Base-by-base conservation (phyloP, 495 filamentous ascomycete species). In the Pyrenula aspistea region DNA sequence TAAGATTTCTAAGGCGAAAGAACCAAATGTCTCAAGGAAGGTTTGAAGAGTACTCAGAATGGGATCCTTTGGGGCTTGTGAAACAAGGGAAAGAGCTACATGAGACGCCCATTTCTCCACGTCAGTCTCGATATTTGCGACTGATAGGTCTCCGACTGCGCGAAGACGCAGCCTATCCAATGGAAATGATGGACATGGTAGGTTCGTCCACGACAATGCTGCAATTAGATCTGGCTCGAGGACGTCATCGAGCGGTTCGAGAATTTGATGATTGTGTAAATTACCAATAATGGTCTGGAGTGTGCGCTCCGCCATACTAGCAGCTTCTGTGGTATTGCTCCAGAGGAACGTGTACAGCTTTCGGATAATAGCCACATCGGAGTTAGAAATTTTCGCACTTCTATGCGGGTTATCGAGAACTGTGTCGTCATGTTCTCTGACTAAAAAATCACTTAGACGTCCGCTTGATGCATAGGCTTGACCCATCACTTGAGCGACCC, bases 401-500 rank as follows among this genome's bases (percentile, higher is more conserved):
- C 8, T 42, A 4, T 42, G 4, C 8, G 15, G 15, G 31, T 15
- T 42, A 20, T 20, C 8, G 20, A 52, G 20, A 8, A 52, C 10
- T 15, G 25, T 3, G 25, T 21, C 49, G 22, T 71, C 67, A 42
- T 74, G 73, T 53, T 77, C 75, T 51, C 71, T 71, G 22, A 71
- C 53, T 12, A 77, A 58, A 11, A 61, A 59, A 47, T 75, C 66
- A 52, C 63, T 61, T 24, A 88, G 77, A 57, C 80, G 71, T 19
- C 88, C 88, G 53, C 83, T 87, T 2, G 86, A 77, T 50, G 86
- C 83, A 69, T 91, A 97, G 0, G 89, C 84, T 61, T 89, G 80
- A 20, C 93, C 93, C 22, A 98, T 74, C 15, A 91, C 85, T 55
- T 83, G 79, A 4, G 85, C 90, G 47, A 86, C 87, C 93, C 93